Evolutionary conservation across 2,329 filamentous ascomycete species (phyloP), one percentile per base, ranked within the genome.

Genomic region (Didymella sp.): DNA sequence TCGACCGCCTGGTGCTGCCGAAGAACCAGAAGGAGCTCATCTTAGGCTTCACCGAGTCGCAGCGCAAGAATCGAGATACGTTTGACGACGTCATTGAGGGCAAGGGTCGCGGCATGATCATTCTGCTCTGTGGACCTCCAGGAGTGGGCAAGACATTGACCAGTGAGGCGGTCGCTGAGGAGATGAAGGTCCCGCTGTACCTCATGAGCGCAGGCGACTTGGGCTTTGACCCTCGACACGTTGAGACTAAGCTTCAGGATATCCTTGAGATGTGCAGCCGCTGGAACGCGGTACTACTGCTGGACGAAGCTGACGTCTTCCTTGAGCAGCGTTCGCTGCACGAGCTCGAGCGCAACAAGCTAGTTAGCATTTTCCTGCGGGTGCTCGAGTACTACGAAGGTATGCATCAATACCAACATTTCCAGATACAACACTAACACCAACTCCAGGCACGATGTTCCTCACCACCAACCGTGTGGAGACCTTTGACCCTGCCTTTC

Each of bases 111-210:
- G 92, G 92, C 1, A 85, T 96, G 13, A 90, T 96, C 33, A 83
- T 84, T 27, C 89, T 96, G 3, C 84, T 96, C 1, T 90, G 94
- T 66, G 91, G 92, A 1, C 89, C 90, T 12, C 91, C 92, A 0
- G 92, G 92, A 24, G 94, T 91, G 0, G 92, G 92, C 51, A 96
- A 96, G 79, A 96, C 91, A 0, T 81, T 96, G 6, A 96, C 92
- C 0, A 91, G 90, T 0, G 91, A 96, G 73, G 89, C 89, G 17
- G 92, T 96, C 60, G 90, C 89, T 6, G 92, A 96, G 72, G 81
- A 93, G n/a, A 85, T 95, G 59, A 87, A 88, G 69, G 89, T 89
- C 51, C 92, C 91, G 0, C 77, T 96, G 0, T 95, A 95, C 73
- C 91, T 90, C 83, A 89, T 91, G 42, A 89, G 87, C 5, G 89